phyloP scores from a whole-genome alignment of 495 filamentous ascomycete genomes.

The Recurvomyces mirabilis region DNA sequence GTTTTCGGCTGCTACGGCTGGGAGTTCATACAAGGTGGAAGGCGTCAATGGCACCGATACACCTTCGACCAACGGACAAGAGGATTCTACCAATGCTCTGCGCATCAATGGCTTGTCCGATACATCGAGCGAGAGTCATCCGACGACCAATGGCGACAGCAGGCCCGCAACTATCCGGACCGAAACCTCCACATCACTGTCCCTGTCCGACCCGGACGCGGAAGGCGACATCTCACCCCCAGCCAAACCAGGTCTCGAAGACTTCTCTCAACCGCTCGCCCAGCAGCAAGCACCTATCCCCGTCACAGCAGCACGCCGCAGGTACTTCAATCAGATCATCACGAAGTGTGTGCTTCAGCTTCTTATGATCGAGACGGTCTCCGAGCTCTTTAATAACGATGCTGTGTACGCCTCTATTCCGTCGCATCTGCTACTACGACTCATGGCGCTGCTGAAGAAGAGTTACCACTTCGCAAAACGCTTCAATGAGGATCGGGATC shows the following conservation, averaged over 20 bases:
- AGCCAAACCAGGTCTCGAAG: conserved; percentile 48
- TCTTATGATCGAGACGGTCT: conserved; percentile 98
- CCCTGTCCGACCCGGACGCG: conserved; percentile 7
- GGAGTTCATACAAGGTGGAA: conserved; percentile 2
- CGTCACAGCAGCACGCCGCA: conserved; percentile 83
- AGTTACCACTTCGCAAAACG: conserved; percentile 89
- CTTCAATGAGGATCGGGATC: conserved; percentile 94
- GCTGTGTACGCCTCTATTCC: conserved; percentile 89
- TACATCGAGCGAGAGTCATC: background rate
- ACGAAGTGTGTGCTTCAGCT: conserved; percentile 96
- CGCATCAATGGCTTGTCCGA: conserved; percentile 31
- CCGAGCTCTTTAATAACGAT: conserved; percentile 96
- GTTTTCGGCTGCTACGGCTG: conserved; percentile 69
- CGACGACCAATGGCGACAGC: conserved; percentile 9
- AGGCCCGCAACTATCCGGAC: background rate
- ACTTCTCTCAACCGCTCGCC: conserved; percentile 61
- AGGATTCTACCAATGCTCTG: no score
- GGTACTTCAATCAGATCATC: conserved; percentile 98
- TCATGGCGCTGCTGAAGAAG: conserved; percentile 91
- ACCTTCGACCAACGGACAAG: conserved; percentile 6
- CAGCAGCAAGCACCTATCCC: conserved; percentile 75
- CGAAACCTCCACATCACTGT: conserved; percentile 3
- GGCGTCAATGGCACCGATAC: conserved; percentile 3
- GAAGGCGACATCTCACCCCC: conserved; percentile 21
- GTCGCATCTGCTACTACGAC: conserved; percentile 69